phyloP scores from a whole-genome alignment of 371 early-diverging fungal species.

The Rhizopus stolonifer region DNA sequence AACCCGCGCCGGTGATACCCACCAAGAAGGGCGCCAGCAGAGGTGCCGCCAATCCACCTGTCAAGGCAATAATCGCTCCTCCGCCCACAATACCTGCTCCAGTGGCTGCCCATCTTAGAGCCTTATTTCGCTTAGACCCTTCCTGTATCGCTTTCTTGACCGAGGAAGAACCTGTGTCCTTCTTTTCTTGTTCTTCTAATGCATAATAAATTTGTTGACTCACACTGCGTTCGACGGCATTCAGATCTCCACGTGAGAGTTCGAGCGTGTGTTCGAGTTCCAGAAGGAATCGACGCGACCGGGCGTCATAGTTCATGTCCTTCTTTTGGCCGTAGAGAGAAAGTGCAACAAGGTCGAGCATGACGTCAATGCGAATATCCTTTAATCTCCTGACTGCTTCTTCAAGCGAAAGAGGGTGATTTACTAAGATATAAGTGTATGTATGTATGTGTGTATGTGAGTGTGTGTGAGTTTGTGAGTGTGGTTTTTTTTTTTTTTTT shows the following conservation, averaged over 20 bases:
- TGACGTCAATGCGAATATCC: slow-evolving; percentile 42
- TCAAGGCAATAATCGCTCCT: slow-evolving; percentile 63
- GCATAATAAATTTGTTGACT: slow-evolving; percentile 52
- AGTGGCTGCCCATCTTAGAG: slow-evolving; percentile 58
- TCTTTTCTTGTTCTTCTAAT: slow-evolving; percentile 22
- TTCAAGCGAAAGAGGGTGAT: background rate
- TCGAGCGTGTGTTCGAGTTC: slow-evolving; percentile 23
- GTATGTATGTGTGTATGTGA: background rate
- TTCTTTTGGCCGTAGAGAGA: slow-evolving; percentile 10
- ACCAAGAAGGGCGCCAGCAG: slow-evolving; percentile 58
- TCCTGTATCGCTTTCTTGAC: slow-evolving; percentile 52
- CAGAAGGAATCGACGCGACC: slow-evolving; percentile 36
- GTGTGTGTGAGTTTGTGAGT: background rate
- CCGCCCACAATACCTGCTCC: slow-evolving; percentile 63
- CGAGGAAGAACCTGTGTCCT: slow-evolving; percentile 12
- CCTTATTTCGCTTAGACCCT: slow-evolving; percentile 50
- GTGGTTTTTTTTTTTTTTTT: background rate
- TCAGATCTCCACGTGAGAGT: slow-evolving; percentile 26
- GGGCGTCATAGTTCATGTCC: slow-evolving; percentile 40
- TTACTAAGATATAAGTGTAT: background rate
- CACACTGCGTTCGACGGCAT: slow-evolving; percentile 40
- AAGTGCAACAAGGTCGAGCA: slow-evolving; percentile 34
- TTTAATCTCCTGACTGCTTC: slow-evolving; percentile 17
- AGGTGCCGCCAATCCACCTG: slow-evolving; percentile 71
- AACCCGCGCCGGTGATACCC: slow-evolving; percentile 58